phyloP scores from a whole-genome alignment of 2,329 filamentous ascomycete genomes.

The Curvularia verruculosa region DNA sequence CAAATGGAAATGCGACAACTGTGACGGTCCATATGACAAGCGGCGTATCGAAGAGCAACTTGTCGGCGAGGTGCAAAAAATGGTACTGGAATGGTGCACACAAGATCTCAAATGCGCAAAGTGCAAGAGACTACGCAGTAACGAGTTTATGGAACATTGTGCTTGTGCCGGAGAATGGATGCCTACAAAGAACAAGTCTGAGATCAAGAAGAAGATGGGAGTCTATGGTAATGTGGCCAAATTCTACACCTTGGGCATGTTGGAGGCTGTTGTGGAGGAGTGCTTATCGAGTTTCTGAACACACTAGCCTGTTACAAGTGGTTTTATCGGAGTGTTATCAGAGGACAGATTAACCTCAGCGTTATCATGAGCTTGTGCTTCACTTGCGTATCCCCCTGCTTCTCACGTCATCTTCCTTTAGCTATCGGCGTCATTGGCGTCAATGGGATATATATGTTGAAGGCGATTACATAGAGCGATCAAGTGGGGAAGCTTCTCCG shows the following conservation, averaged over 20 bases:
- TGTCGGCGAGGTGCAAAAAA: constrained; percentile 74
- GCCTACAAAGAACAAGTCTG: constrained; percentile 70
- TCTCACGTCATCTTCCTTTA: neutral
- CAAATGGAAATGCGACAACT: constrained; percentile 77
- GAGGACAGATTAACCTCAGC: neutral
- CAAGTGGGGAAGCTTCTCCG: constrained; percentile 7
- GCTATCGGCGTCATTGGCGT: neutral
- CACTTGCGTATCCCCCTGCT: neutral
- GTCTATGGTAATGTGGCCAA: constrained; percentile 77
- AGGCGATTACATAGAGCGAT: constrained; percentile 10
- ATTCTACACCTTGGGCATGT: constrained; percentile 82
- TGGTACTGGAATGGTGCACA: constrained; percentile 79
- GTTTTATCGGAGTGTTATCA: neutral
- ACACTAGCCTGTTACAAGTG: neutral
- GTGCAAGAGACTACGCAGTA: constrained; percentile 69
- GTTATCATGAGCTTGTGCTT: neutral
- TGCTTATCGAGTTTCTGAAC: constrained; percentile 57
- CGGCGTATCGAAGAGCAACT: constrained; percentile 83
- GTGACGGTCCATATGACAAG: constrained; percentile 76
- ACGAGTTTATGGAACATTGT: constrained; percentile 97
- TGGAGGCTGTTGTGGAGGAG: constrained; percentile 74
- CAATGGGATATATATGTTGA: neutral
- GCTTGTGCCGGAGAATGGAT: constrained; percentile 88
- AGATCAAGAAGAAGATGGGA: constrained; percentile 67
- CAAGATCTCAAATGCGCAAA: constrained; percentile 91